Percentiles rank a stretch among this genome's conserved stretches.
These are phyloP conservation scores for Erythrophleum ivorense DNA, from an alignment of 331 rosid species.

Conservation along the genomic window DNA sequence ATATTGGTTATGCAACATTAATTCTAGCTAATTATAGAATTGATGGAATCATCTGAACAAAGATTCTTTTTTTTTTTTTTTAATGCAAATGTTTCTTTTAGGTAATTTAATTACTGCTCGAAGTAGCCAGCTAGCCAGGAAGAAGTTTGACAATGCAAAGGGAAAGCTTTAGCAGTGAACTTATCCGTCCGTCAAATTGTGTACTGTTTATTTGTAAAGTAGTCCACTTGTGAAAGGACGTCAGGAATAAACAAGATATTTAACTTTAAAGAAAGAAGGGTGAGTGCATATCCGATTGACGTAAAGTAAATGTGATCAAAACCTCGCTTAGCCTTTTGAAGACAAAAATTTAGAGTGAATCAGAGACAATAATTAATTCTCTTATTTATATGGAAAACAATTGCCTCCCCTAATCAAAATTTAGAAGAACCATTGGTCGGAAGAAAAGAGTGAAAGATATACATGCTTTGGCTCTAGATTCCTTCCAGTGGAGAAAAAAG, in stretches of 20 bases:
- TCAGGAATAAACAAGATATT: conserved; percentile 13
- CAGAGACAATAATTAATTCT: not conserved
- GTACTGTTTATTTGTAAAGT: not conserved
- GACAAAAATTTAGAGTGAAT: not conserved
- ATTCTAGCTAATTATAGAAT: too few relatives aligned
- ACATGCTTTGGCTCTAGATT: conserved; percentile 23
- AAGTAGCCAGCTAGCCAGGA: too few relatives aligned
- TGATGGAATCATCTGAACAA: too few relatives aligned
- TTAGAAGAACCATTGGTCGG: not conserved
- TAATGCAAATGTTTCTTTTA: too few relatives aligned
- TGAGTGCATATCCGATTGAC: not conserved
- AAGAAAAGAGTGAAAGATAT: not conserved
- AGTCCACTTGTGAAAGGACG: conserved; percentile 8
- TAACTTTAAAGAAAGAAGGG: not conserved
- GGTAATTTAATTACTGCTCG: too few relatives aligned
- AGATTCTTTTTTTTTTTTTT: too few relatives aligned
- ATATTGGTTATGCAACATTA: not conserved
- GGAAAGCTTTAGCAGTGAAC: not conserved
- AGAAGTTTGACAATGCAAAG: too few relatives aligned
- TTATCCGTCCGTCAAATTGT: not conserved
- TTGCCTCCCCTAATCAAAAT: not conserved
- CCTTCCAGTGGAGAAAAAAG: conserved; percentile 42
- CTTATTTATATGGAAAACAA: too few relatives aligned
- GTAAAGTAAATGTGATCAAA: not conserved
- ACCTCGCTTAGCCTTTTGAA: not conserved